Percentiles rank a stretch among this genome's conserved stretches.
Evolutionary conservation across 441 rosid species (phyloP).

Genomic region (Isatis lusitanica): DNA sequence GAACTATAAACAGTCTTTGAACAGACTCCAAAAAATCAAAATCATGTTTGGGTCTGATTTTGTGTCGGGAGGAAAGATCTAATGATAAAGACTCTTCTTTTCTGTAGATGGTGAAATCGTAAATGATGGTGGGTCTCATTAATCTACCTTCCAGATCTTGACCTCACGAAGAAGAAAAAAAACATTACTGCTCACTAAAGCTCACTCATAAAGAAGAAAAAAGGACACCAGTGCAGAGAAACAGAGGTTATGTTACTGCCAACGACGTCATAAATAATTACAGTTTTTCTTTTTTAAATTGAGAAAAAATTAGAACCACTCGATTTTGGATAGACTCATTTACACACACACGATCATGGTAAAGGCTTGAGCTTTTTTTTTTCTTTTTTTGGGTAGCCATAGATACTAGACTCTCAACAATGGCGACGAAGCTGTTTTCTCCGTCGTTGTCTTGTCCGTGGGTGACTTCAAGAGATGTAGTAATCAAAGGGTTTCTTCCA

Average conservation of each 20-base stretch:
- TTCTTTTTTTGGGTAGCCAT: background rate
- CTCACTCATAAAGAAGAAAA: background rate
- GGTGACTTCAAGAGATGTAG: constrained; percentile 28
- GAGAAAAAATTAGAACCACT: constrained; percentile 30
- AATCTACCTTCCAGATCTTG: constrained; percentile 26
- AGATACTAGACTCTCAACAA: constrained; percentile 8
- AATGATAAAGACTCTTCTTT: constrained; percentile 34
- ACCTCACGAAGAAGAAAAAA: background rate
- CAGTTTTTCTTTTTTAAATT: background rate
- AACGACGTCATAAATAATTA: constrained; percentile 24
- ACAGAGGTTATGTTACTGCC: constrained; percentile 16
- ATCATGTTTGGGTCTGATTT: constrained; percentile 38
- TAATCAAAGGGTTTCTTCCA: constrained; percentile 22
- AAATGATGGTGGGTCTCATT: constrained; percentile 33
- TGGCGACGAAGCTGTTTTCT: constrained; percentile 39
- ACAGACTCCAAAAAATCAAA: constrained; percentile 13
- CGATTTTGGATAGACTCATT: constrained; percentile 31
- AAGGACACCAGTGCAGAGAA: constrained; percentile 10
- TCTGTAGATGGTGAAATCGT: constrained; percentile 33
- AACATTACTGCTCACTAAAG: background rate
- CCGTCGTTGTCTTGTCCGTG: constrained; percentile 37
- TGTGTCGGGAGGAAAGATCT: constrained; percentile 34
- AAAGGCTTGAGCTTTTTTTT: constrained; percentile 25
- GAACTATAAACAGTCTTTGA: constrained; percentile 30
- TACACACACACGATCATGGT: constrained; percentile 17